Percentiles rank a stretch among this genome's conserved stretches.
These are phyloP conservation scores for Craspedostauros australis DNA, from an alignment of 108 stramenopile genomes.

Conservation along the genomic window DNA sequence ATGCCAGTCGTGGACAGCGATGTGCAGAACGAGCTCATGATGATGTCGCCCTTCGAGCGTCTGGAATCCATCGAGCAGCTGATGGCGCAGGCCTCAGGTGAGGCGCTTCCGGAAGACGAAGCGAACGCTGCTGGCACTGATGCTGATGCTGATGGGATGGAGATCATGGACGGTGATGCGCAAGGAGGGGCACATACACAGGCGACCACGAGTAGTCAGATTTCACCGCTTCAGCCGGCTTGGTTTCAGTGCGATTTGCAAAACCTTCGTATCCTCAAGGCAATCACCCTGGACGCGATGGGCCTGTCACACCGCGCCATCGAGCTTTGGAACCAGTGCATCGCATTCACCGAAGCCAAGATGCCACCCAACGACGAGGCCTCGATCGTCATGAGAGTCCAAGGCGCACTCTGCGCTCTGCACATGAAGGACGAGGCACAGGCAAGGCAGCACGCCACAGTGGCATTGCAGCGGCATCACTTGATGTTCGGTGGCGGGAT, in stretches of 20 bases:
- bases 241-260: constrained; percentile 74
- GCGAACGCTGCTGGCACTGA: constrained; percentile 8
- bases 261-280: constrained; percentile 58
- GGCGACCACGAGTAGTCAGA: too few species aligned
- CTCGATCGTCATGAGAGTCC: constrained; percentile 47
- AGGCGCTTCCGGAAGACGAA: constrained; percentile 36
- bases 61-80: constrained; percentile 54
- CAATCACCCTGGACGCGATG: constrained; percentile 58
- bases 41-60: constrained; percentile 56
- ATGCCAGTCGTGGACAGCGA: constrained; percentile 63
- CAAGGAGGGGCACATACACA: too few species aligned
- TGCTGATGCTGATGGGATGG: constrained; percentile 34
- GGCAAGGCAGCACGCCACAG: constrained; percentile 43
- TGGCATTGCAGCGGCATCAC: constrained; percentile 53
- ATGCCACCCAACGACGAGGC: constrained; percentile 69
- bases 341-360: constrained; percentile 40
- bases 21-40: constrained; percentile 73
- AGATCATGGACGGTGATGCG: constrained; percentile 11
- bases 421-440: constrained; percentile 14
- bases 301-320: constrained; percentile 45
- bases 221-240: too few species aligned
- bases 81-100: constrained; percentile 43
- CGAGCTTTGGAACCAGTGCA: constrained; percentile 49
- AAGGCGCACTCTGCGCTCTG: constrained; percentile 55
- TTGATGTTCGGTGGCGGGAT: constrained; percentile 68